A percentile compares a stretch with the other conserved stretches of the same genome.
Conservation (phyloP, 2,329 filamentous ascomycete species). For the Gremmenia infestans region DNA sequence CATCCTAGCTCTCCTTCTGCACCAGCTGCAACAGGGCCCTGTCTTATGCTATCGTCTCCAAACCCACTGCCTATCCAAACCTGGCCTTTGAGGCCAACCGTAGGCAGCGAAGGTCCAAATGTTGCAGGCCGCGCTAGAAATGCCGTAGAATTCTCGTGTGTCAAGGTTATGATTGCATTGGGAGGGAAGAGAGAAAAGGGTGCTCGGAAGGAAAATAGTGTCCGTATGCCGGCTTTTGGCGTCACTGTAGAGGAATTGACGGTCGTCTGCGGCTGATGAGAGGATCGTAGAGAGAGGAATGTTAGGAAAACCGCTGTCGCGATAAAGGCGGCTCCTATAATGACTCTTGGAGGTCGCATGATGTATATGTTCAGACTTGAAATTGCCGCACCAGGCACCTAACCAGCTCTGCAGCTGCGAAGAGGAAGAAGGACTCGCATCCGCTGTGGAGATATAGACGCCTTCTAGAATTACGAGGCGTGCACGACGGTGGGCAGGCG, state of each 20-base stretch:
- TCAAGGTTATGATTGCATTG: constrained; percentile 91
- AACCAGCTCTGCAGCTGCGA: constrained; percentile 28
- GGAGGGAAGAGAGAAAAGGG: constrained; percentile 89
- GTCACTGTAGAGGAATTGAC: constrained; percentile 12
- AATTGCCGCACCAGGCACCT: constrained; percentile 19
- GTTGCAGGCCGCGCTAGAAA: constrained; percentile 90
- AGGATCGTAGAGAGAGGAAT: constrained; percentile 28
- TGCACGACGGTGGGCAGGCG: too few relatives aligned
- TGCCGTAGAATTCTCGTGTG: constrained; percentile 96
- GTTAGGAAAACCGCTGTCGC: constrained; percentile 28
- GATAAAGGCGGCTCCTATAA: constrained; percentile 30
- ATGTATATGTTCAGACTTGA: constrained; percentile 12
- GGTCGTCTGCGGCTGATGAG: constrained; percentile 20
- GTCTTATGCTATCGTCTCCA: constrained; percentile 66
- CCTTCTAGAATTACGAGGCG: background rate
- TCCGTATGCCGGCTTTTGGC: constrained; percentile 41
- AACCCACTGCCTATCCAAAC: constrained; percentile 94
- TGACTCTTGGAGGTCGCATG: constrained; percentile 32
- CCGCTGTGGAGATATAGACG: constrained; percentile 4
- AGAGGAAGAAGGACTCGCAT: constrained; percentile 17
- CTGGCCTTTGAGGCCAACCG: constrained; percentile 76
- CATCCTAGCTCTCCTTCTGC: constrained; percentile 86
- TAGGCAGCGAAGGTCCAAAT: constrained; percentile 77
- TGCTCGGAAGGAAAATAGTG: constrained; percentile 65
- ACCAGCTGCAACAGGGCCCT: constrained; percentile 45